Evolutionary conservation across 2,329 filamentous ascomycete species (phyloP).

Genomic region (Verruconis gallopava): DNA sequence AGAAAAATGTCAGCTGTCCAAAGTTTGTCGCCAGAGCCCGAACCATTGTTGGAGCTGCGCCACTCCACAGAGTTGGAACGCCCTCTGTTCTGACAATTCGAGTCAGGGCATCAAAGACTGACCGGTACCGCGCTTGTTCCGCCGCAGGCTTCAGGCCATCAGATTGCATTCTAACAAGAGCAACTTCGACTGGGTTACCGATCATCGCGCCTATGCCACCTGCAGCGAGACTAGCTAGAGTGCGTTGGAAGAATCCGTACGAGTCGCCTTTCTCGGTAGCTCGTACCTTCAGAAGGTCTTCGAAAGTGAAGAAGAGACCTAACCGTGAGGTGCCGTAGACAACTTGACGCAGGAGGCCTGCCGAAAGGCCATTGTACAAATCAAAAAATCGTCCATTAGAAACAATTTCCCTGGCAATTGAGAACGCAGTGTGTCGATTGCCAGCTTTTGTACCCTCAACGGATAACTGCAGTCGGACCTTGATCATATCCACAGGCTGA

Average conservation of each 20-base stretch:
- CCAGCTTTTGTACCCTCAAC: conserved; percentile 76
- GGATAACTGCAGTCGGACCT: conserved; percentile 90
- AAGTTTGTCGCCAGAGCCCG: conserved; percentile 97
- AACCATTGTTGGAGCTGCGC: conserved; percentile 79
- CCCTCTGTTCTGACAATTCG: conserved; percentile 77
- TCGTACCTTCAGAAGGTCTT: conserved; percentile 53
- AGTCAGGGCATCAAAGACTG: conserved; percentile 75
- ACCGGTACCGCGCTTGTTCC: conserved; percentile 83
- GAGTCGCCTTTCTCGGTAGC: conserved; percentile 58
- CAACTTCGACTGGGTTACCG: conserved; percentile 89
- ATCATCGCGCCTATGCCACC: conserved; percentile 89
- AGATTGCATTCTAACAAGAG: conserved; percentile 94
- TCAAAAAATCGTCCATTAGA: conserved; percentile 73
- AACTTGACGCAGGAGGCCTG: conserved; percentile 82
- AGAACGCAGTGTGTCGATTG: conserved; percentile 68
- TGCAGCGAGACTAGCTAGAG: conserved; percentile 68
- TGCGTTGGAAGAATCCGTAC: conserved; percentile 77
- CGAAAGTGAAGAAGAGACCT: conserved; percentile 95
- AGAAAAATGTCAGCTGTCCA: conserved; percentile 94
- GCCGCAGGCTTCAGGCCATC: conserved; percentile 81
- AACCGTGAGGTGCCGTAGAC: conserved; percentile 94
- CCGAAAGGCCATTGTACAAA: conserved; percentile 87
- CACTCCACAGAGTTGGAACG: conserved; percentile 72
- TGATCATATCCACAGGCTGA: conserved; percentile 97
- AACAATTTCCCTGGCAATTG: conserved; percentile 75